Evolutionary conservation across 768 basidiomycete genomes (phyloP).

Genomic region (Chalciporus sphaerocephalus): DNA sequence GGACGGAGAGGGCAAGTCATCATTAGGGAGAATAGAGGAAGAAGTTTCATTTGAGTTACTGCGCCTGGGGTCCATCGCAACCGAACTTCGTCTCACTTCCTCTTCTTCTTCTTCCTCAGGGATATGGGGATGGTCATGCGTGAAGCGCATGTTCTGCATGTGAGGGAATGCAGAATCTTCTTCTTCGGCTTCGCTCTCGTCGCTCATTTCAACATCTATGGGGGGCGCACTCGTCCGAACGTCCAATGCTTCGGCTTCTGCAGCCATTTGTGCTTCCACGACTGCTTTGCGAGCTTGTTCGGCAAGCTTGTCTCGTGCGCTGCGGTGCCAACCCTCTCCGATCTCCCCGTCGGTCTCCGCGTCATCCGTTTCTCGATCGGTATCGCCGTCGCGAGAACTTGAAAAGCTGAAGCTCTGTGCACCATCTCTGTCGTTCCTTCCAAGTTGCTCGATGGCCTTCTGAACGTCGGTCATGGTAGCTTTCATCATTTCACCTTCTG

Average conservation of each 20-base stretch:
- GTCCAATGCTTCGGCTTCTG: conserved; percentile 47
- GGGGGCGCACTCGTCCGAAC: conserved; percentile 49
- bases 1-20: conserved; percentile 6
- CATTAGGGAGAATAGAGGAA: conserved; percentile 33
- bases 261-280: conserved; percentile 39
- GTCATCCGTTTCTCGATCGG: conserved; percentile 46
- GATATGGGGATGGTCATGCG: conserved; percentile 55
- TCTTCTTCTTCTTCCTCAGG: conserved; percentile 68
- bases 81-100: conserved; percentile 28
- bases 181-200: conserved; percentile 72
- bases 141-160: conserved; percentile 36
- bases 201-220: conserved; percentile 71
- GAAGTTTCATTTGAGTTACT: conserved; percentile 24
- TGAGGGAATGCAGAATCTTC: conserved; percentile 40
- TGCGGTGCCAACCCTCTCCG: conserved; percentile 63
- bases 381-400: conserved; percentile 55
- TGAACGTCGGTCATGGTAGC: conserved; percentile 90
- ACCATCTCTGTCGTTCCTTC: conserved; percentile 52
- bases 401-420: conserved; percentile 74
- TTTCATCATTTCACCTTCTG: conserved; percentile 63
- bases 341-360: conserved; percentile 47
- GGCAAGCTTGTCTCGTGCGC: conserved; percentile 61
- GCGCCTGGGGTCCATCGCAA: conserved; percentile 21
- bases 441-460: conserved; percentile 84
- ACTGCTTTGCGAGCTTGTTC: conserved; percentile 63